phyloP scores from a whole-genome alignment of 768 basidiomycete genomes.

The Coprinellus micaceus region DNA sequence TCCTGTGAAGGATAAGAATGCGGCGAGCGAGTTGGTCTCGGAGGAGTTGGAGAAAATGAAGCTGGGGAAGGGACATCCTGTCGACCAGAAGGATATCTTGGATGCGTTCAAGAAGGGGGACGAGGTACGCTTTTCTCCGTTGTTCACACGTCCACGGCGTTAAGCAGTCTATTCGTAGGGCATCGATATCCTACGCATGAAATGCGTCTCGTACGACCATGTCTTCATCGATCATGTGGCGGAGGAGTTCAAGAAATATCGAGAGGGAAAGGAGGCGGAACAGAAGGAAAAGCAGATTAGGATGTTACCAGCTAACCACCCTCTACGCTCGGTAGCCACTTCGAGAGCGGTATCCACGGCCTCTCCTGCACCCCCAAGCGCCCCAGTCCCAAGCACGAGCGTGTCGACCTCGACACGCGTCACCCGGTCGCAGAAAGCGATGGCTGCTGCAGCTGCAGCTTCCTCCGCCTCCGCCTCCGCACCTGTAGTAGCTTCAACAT shows the following conservation, averaged over 20 bases:
- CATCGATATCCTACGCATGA: constrained; percentile 29
- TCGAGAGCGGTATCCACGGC: too few relatives aligned
- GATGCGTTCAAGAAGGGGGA: constrained; percentile 16
- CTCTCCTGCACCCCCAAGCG: too few relatives aligned
- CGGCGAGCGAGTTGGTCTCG: constrained; percentile 5
- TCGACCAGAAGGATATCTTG: constrained; percentile 17
- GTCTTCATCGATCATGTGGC: constrained; percentile 25
- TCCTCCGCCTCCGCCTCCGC: too few relatives aligned
- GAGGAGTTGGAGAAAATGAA: constrained; percentile 14
- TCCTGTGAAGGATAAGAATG: constrained; percentile 11
- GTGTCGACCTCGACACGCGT: too few relatives aligned
- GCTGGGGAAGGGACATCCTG: constrained; percentile 1
- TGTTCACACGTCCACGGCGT: neutral
- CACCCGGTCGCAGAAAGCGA: too few relatives aligned
- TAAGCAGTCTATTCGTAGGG: constrained; percentile 11
- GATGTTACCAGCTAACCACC: too few relatives aligned
- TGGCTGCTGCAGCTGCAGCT: too few relatives aligned
- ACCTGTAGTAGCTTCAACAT: too few relatives aligned
- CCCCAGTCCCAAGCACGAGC: too few relatives aligned
- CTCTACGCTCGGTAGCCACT: too few relatives aligned
- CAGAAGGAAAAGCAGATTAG: neutral
- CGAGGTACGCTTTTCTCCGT: neutral
- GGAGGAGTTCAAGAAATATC: neutral
- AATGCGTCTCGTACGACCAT: constrained; percentile 29
- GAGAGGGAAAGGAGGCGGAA: neutral